Base-by-base conservation (phyloP, 352 stramenopile species). In the Aphanomyces invadans region DNA sequence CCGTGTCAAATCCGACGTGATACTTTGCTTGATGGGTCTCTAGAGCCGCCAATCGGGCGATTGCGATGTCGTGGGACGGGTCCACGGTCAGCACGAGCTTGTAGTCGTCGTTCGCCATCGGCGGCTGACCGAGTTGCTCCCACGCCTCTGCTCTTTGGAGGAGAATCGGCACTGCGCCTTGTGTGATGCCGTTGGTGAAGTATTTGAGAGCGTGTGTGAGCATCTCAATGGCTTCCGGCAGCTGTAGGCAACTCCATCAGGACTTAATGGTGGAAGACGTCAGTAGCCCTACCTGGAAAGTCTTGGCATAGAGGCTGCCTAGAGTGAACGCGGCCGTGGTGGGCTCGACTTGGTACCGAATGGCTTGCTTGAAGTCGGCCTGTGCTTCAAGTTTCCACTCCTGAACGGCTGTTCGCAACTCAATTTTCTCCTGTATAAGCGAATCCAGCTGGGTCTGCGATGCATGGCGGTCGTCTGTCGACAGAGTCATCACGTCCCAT, bases 1-100 rank as follows among this genome's bases (percentile, higher is more conserved):
- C 60, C 21, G 17, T 67, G 49, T 67, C 60, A 31, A 67, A 49
- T 19, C 60, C 60, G 4, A 29, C 49, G 25, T 57, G 49, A 26
- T 57, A 57, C 49, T 57, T 57, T 7, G 0, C 23, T 57, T 29
- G 17, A 57, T 57, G 49, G 15, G 15, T 32, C 15, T 57, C 49
- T 12, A 57, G 49, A 0, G 1, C 23, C 12, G 15, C 23, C 29
- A 57, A 57, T 21, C 49, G 19, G 11, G 7, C 12, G 1, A 26
- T 32, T n/a, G 49, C 49, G 12, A 12, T 12, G 10, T 57, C 49
- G 23, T 67, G 29, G 15, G n/a, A 10, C 10, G 60, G 60, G 33
- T 59, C 25, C 28, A 48, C 60, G 2, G 19, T 31, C 9, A 67
- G 46, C 28, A 67, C 38, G 49, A 36, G 29, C 11, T 48, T 44